Percentiles rank a stretch among this genome's conserved stretches.
Conservation (phyloP, 768 basidiomycete species). For the Collybia nuda region DNA sequence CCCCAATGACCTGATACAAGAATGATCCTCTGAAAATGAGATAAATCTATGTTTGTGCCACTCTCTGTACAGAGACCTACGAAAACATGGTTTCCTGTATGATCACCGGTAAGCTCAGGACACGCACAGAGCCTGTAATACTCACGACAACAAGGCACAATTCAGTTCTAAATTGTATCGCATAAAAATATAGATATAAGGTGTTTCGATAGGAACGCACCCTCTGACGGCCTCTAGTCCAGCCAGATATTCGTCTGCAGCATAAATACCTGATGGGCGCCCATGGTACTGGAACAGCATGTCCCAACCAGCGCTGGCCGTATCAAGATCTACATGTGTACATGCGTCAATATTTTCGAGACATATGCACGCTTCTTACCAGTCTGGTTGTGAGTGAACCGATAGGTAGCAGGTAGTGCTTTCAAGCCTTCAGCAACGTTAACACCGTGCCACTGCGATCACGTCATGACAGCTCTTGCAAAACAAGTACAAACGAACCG, state of each 20-base stretch:
- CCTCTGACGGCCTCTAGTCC: conserved; percentile 55
- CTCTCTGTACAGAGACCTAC: conserved; percentile 24
- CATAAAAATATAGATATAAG: not conserved
- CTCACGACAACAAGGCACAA: conserved; percentile 52
- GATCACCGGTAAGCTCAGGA: not conserved
- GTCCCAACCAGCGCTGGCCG: conserved; percentile 53
- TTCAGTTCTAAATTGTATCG: conserved; percentile 39
- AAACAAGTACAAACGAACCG: conserved; percentile 21
- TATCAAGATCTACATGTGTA: conserved; percentile 38
- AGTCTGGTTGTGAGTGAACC: conserved; percentile 57
- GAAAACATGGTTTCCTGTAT: conserved; percentile 60
- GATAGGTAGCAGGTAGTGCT: conserved; percentile 50
- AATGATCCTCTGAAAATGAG: conserved; percentile 39
- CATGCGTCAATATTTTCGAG: not conserved
- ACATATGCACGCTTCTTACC: conserved; percentile 24
- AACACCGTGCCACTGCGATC: conserved; percentile 51
- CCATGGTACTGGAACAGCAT: conserved; percentile 59
- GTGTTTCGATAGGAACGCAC: conserved; percentile 21
- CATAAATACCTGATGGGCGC: conserved; percentile 53
- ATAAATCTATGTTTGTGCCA: not conserved
- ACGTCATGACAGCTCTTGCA: not conserved
- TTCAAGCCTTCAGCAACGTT: conserved; percentile 61
- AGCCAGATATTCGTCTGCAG: conserved; percentile 57
- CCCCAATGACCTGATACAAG: conserved; percentile 55
- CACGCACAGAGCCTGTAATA: not conserved